phyloP scores from a whole-genome alignment of 2,329 filamentous ascomycete genomes.

The Ceratocystis destructans region DNA sequence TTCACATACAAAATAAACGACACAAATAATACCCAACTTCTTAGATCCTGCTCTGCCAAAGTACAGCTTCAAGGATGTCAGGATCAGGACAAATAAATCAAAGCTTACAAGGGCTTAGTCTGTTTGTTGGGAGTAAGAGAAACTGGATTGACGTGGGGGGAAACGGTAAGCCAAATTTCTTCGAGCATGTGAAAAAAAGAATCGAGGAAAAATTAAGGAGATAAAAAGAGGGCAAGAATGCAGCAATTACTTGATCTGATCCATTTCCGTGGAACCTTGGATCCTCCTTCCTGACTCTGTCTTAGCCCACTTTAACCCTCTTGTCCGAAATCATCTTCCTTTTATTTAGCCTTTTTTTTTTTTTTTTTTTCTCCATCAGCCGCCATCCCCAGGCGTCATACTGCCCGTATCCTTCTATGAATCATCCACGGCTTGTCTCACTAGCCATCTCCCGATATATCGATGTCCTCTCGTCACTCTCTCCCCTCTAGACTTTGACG shows the following conservation, averaged over 20 bases:
- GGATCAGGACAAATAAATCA: neutral
- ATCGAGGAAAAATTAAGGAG: neutral
- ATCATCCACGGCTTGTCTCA: neutral
- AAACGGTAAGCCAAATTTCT: neutral
- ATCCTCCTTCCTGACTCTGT: neutral
- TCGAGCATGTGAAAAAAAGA: slow-evolving; percentile 1
- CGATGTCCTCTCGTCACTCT: neutral
- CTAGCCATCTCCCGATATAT: neutral
- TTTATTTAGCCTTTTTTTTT: neutral
- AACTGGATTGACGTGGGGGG: neutral
- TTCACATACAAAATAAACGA: neutral
- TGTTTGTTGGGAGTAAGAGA: slow-evolving; percentile 1
- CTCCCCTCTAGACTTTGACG: neutral
- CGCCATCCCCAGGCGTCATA: neutral
- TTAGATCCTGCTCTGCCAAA: neutral
- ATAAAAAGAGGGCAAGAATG: neutral
- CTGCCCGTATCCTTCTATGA: neutral
- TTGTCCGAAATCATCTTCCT: neutral
- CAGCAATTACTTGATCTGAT: neutral
- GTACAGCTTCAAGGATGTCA: neutral
- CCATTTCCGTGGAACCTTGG: neutral
- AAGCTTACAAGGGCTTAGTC: neutral
- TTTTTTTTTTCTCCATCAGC: neutral
- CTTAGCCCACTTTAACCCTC: neutral
- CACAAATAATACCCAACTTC: neutral